Evolutionary conservation across 176 grass and related monocot genomes (phyloP).

Genomic region (Avena atlantica): DNA sequence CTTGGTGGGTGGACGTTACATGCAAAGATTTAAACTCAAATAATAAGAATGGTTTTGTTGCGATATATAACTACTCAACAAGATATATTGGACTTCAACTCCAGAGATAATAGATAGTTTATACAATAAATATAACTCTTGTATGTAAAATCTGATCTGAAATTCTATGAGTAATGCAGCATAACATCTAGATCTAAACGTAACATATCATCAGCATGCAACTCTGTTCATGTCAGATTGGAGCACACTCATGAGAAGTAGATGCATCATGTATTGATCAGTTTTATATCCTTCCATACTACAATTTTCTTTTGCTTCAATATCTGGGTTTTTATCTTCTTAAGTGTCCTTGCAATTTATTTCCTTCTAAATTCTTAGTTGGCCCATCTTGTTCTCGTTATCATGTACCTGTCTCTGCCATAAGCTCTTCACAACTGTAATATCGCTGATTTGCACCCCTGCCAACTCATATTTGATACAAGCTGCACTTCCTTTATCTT

Average conservation of each 20-base stretch:
- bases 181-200: background rate
- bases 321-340: background rate
- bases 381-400: background rate
- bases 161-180: background rate
- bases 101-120: background rate
- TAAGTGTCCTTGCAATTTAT: background rate
- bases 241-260: too few species aligned
- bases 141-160: background rate
- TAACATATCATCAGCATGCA: too few species aligned
- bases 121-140: background rate
- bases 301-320: background rate
- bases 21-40: background rate
- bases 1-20: background rate
- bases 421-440: slow-evolving; percentile 1
- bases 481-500: slow-evolving; percentile 10
- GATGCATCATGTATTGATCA: too few species aligned
- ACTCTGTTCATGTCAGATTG: too few species aligned
- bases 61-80: background rate
- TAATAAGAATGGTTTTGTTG: background rate
- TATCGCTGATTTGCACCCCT: background rate
- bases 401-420: background rate
- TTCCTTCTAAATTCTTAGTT: slow-evolving; percentile 8
- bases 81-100: background rate
- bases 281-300: too few species aligned
- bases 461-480: background rate